Evolutionary conservation across 139 green algal species (phyloP).

Genomic region (Chlorella sp.): DNA sequence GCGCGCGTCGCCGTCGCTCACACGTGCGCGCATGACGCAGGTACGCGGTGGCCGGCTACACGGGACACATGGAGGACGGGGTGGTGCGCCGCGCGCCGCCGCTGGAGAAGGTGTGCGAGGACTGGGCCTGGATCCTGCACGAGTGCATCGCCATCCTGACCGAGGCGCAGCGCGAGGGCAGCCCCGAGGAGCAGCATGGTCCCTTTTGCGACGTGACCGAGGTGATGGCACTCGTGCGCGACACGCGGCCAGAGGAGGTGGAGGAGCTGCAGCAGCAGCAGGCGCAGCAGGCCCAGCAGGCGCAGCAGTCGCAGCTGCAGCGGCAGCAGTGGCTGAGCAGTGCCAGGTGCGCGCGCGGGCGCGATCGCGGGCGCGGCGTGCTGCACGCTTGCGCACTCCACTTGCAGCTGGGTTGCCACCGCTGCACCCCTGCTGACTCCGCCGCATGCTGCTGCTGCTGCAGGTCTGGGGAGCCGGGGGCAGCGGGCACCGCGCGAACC

Average conservation of each 20-base stretch:
- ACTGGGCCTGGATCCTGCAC: slow-evolving; percentile 19
- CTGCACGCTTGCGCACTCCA: neutral
- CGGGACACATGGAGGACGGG: slow-evolving; percentile 28
- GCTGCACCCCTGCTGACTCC: neutral
- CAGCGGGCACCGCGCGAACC: neutral
- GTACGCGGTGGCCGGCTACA: slow-evolving; percentile 22
- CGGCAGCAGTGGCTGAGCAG: no score
- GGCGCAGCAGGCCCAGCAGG: neutral
- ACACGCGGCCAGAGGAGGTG: neutral
- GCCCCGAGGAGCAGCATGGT: neutral
- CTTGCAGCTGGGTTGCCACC: neutral
- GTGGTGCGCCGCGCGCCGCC: slow-evolving; percentile 24
- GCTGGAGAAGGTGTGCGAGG: slow-evolving; percentile 25
- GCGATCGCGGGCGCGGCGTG: neutral
- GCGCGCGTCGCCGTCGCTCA: neutral
- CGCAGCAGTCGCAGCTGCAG: neutral
- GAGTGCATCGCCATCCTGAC: neutral
- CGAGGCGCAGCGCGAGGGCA: neutral
- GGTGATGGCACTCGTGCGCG: neutral
- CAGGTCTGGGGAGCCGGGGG: neutral
- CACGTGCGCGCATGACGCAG: neutral
- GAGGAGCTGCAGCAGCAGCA: neutral
- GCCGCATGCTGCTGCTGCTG: neutral
- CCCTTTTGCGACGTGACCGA: neutral
- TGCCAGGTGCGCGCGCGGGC: neutral